phyloP scores from a whole-genome alignment of 169 alveolate genomes.

The Cryptosporidium sp. region DNA sequence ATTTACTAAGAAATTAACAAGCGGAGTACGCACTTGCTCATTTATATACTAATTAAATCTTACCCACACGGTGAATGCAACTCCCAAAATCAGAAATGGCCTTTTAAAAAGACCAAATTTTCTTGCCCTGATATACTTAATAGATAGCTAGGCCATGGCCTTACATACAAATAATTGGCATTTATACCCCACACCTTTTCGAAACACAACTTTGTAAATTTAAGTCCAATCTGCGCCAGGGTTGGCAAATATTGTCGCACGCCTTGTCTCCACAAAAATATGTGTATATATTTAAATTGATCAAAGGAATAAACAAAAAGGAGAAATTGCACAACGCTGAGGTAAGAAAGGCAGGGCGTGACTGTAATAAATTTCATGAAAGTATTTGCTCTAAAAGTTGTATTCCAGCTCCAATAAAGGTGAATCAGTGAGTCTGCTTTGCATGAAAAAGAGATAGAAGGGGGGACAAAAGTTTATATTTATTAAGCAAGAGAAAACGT shows the following conservation, averaged over 20 bases:
- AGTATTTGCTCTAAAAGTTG: not conserved
- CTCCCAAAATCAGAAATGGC: not conserved
- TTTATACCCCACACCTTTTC: not conserved
- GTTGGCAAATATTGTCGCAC: not conserved
- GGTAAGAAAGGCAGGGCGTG: not conserved
- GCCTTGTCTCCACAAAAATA: not conserved
- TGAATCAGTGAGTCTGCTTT: not conserved
- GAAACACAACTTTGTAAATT: not conserved
- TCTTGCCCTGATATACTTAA: too few species aligned
- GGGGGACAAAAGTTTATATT: not conserved
- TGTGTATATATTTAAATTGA: not conserved
- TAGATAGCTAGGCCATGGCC: too few species aligned
- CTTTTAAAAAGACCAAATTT: too few species aligned
- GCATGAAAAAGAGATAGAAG: not conserved
- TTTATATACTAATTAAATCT: too few species aligned
- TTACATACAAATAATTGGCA: not conserved
- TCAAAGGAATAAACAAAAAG: too few species aligned
- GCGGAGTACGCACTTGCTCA: too few species aligned
- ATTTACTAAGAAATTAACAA: too few species aligned
- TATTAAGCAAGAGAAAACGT: not conserved
- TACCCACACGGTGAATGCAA: not conserved
- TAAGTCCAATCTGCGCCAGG: not conserved
- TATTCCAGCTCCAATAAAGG: not conserved
- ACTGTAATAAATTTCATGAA: not conserved
- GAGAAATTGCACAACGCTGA: not conserved